These are phyloP conservation scores for Eucalyptus leucophloia DNA, from an alignment of 345 rosid genomes.

Conservation along the genomic window DNA sequence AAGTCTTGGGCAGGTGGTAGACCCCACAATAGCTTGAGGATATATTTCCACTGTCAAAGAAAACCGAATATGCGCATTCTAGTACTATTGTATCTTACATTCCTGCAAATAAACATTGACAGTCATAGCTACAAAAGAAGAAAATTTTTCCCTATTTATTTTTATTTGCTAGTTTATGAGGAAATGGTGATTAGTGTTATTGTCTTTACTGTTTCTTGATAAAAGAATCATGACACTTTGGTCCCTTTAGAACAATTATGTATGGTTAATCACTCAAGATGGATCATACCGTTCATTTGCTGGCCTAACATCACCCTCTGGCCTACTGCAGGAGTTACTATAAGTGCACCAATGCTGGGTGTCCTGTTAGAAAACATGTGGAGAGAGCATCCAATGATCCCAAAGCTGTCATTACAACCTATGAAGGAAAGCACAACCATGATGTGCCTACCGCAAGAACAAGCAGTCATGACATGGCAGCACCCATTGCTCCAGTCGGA, in stretches of 20 bases:
- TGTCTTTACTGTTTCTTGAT: not conserved
- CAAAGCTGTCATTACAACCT: slow-evolving; percentile 96
- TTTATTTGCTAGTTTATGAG: not conserved
- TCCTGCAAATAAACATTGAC: not conserved
- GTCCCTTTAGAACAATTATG: not conserved
- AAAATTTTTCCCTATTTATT: not conserved
- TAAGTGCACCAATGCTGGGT: slow-evolving; percentile 90
- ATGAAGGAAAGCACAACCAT: slow-evolving; percentile 97
- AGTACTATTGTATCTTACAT: not conserved
- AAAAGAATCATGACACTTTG: not conserved
- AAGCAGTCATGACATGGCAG: slow-evolving; percentile 51
- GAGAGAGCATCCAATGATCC: slow-evolving; percentile 99
- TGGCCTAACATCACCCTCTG: not conserved
- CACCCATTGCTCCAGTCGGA: slow-evolving; percentile 19
- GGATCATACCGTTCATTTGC: not conserved
- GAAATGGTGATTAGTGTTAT: not conserved
- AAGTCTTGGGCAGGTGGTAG: not conserved
- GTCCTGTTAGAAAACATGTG: slow-evolving; percentile 95
- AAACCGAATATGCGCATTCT: not conserved
- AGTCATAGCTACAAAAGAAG: not conserved
- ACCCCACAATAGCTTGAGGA: not conserved
- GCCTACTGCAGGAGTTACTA: slow-evolving; percentile 74
- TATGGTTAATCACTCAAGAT: not conserved
- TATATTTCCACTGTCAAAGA: not conserved
- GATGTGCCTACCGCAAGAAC: slow-evolving; percentile 77